Evolutionary conservation across 495 filamentous ascomycete genomes (phyloP).

Genomic region (Aspergillus campestris): DNA sequence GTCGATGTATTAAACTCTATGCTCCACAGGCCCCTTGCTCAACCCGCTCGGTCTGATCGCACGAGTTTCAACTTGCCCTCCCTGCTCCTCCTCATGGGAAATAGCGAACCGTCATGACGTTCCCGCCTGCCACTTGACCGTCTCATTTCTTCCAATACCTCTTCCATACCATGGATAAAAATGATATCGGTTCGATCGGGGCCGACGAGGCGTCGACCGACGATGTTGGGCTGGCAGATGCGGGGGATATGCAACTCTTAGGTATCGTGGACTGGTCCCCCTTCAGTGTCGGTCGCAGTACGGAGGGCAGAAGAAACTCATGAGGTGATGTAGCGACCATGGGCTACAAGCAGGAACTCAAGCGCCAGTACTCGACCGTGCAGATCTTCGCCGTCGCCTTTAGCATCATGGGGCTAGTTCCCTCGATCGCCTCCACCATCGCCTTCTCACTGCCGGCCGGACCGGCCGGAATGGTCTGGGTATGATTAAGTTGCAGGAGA

Average conservation of each 20-base stretch:
- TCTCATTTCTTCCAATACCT: no score
- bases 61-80: no score
- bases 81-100: no score
- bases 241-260: conserved; percentile 26
- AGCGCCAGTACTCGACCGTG: conserved; percentile 55
- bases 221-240: conserved; percentile 4
- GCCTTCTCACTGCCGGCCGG: conserved; percentile 59
- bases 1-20: no score
- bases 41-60: no score
- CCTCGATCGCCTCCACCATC: conserved; percentile 59
- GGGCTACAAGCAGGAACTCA: conserved; percentile 64
- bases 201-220: neutral
- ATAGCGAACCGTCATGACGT: no score
- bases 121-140: no score
- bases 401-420: conserved; percentile 65
- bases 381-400: conserved; percentile 67
- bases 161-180: neutral
- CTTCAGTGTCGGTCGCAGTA: neutral
- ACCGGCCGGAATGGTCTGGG: conserved; percentile 64
- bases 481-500: conserved; percentile 5
- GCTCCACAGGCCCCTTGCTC: no score
- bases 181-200: neutral
- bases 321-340: conserved; percentile 26
- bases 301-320: neutral
- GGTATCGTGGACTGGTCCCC: conserved; percentile 13